Base-by-base conservation (phyloP, 768 basidiomycete species). In the Boletus subcaerulescens region DNA sequence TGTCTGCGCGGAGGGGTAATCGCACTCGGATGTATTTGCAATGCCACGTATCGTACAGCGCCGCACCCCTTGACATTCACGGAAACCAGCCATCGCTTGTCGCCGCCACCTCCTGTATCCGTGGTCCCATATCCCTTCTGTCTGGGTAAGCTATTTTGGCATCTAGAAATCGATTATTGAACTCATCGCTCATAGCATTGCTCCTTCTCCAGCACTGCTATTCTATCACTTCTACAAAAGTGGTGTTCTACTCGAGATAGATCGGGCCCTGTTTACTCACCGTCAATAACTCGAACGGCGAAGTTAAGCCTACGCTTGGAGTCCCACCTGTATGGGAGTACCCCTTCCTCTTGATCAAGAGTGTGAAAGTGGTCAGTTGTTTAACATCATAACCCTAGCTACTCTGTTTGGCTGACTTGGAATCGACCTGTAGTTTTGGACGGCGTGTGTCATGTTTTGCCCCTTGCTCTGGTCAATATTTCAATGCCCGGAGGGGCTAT, bases 181-280 rank as follows among this genome's bases (percentile, higher is more conserved):
- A 24, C 45, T 17, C 7, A 29, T 24, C 29, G 7, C 35, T 32
- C 24, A 3, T 65, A 96, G 94, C 13, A 81, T 96, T 55, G 77
- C 82, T 2, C 87, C 91, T 6, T 87, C 89, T n/a, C 92, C 94
- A 0, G 57, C 82, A 11, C 75, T 93, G 42, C 84, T 99, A 18
- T 83, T 87, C 60, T 83, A 82, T 65, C 97, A 98, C 76, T 99
- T 99, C 75, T 99, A 96, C 78, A 75, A 81, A n/a, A 26, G 97
- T 99, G 60, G 97, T 96, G 0, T 81, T 99, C 60, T 99, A 97
- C 73, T 86, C 94, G 2, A 87, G 98, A 66, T 98, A 86, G 84
- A 77, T 89, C 48, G 79, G n/a, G n/a, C n/a, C n/a, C n/a, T 97
- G 72, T 94, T 98, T 72, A 87, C 85, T 10, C 83, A 78, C 73